A percentile compares a stretch with the other conserved stretches of the same genome.
phyloP scores from a whole-genome alignment of 306 rosid genomes.

The Rosa multiflora region DNA sequence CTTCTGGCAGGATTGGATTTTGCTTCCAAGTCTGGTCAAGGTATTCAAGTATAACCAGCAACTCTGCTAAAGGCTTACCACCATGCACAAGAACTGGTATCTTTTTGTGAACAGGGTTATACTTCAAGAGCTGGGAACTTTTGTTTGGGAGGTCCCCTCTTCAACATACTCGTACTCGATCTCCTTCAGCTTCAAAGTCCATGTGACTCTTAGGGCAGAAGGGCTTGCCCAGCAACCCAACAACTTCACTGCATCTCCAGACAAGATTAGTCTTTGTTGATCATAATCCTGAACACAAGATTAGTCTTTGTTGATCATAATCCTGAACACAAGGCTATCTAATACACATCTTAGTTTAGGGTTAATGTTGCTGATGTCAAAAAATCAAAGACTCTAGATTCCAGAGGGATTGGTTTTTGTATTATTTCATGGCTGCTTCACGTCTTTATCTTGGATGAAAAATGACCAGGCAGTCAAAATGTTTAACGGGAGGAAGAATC shows the following conservation, averaged over 20 bases:
- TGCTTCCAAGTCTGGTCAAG: conserved; percentile 45
- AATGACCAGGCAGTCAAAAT: too few relatives aligned
- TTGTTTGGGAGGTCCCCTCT: conserved; percentile 32
- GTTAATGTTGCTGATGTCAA: too few relatives aligned
- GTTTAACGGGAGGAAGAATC: not conserved
- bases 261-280: too few relatives aligned
- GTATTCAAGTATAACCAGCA: conserved; percentile 43
- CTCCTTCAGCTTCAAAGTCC: conserved; percentile 45
- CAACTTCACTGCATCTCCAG: conserved; percentile 32
- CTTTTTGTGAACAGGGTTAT: conserved; percentile 43
- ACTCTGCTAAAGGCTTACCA: conserved; percentile 41
- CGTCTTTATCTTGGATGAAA: too few relatives aligned
- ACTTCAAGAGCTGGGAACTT: conserved; percentile 20
- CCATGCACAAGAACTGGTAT: conserved; percentile 42
- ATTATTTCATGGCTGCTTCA: too few relatives aligned
- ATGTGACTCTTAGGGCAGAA: conserved; percentile 33
- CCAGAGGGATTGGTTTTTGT: not conserved
- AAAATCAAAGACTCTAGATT: not conserved
- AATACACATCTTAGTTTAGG: not conserved
- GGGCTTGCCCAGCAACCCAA: conserved; percentile 50
- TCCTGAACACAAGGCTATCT: not conserved
- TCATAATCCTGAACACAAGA: too few relatives aligned
- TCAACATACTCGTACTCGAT: conserved; percentile 36
- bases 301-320: not conserved
- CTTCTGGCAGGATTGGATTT: conserved; percentile 40